phyloP scores from a whole-genome alignment of 2,329 filamentous ascomycete species.

The Aspergillus sp. region DNA sequence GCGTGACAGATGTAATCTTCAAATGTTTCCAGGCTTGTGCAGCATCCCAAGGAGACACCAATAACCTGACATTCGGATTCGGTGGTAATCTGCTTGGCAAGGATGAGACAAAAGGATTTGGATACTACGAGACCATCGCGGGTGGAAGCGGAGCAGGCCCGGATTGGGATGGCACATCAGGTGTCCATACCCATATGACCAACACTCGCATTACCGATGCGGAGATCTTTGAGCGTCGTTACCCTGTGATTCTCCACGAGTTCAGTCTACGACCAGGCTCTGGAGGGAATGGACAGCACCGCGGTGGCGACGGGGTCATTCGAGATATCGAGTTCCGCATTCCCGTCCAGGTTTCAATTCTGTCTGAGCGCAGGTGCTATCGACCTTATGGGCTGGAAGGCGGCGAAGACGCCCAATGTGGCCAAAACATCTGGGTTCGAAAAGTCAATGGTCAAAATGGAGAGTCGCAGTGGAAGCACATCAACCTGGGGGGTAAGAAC shows the following conservation, averaged over 20 bases:
- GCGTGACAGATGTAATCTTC: constrained; percentile 73
- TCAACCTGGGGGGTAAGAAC: neutral
- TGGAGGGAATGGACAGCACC: constrained; percentile 63
- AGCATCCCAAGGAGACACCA: constrained; percentile 72
- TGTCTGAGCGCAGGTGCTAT: neutral
- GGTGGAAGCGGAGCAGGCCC: constrained; percentile 73
- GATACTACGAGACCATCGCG: constrained; percentile 81
- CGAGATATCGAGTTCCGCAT: constrained; percentile 79
- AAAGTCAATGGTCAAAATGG: neutral
- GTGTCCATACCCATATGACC: constrained; percentile 82
- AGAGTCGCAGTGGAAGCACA: neutral
- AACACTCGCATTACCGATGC: constrained; percentile 80
- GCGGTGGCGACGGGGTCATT: constrained; percentile 72
- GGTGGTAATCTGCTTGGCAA: constrained; percentile 13
- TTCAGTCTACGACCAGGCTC: constrained; percentile 65
- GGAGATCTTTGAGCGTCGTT: constrained; percentile 75
- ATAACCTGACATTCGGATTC: constrained; percentile 53
- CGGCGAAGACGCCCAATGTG: constrained; percentile 1
- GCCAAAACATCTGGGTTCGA: neutral
- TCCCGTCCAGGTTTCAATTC: constrained; percentile 1
- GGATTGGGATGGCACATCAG: constrained; percentile 69
- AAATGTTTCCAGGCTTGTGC: constrained; percentile 74
- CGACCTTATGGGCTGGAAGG: neutral
- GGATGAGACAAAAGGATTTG: constrained; percentile 49
- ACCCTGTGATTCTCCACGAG: constrained; percentile 69